Percentiles rank a stretch among this genome's conserved stretches.
These are phyloP conservation scores for Zygosaccharomyces pseudobailii DNA, from an alignment of 1,139 yeast genomes.

Conservation along the genomic window DNA sequence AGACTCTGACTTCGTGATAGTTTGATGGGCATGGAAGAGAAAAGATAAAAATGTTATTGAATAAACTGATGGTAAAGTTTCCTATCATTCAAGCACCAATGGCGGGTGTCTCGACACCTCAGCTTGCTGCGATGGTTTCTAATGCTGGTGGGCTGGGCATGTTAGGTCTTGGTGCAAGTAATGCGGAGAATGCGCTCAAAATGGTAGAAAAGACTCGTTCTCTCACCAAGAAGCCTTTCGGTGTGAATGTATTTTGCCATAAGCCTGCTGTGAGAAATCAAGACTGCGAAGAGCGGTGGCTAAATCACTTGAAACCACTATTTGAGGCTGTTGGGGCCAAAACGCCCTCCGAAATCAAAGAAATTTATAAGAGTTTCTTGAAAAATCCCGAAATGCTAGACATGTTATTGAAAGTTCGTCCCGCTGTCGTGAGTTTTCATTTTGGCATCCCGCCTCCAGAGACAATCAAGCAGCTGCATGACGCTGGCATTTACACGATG, in stretches of 20 bases:
- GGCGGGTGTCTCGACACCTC: slow-evolving; percentile 48
- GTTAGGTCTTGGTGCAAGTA: slow-evolving; percentile 37
- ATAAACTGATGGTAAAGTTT: slow-evolving; percentile 25
- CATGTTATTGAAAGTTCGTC: slow-evolving; percentile 21
- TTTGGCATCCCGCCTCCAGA: slow-evolving; percentile 41
- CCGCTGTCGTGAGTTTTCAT: slow-evolving; percentile 45
- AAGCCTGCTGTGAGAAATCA: slow-evolving; percentile 19
- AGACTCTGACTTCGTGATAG: too few relatives aligned
- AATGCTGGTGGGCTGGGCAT: slow-evolving; percentile 45
- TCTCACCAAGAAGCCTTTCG: slow-evolving; percentile 28
- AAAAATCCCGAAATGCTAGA: background rate
- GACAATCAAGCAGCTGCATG: slow-evolving; percentile 34
- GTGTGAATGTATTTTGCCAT: slow-evolving; percentile 47
- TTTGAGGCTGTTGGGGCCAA: slow-evolving; percentile 19
- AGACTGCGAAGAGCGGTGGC: slow-evolving; percentile 14
- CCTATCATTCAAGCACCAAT: slow-evolving; percentile 51
- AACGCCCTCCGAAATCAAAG: slow-evolving; percentile 39
- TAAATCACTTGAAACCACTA: slow-evolving; percentile 14
- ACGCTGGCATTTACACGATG: slow-evolving; percentile 37
- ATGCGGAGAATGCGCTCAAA: slow-evolving; percentile 27
- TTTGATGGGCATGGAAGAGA: background rate
- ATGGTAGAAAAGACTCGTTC: slow-evolving; percentile 9
- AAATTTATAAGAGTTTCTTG: slow-evolving; percentile 29
- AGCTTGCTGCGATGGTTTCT: slow-evolving; percentile 40
- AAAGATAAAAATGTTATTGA: background rate